Evolutionary conservation across 495 filamentous ascomycete species (phyloP).

Genomic region (Friedmanniomyces simplex): DNA sequence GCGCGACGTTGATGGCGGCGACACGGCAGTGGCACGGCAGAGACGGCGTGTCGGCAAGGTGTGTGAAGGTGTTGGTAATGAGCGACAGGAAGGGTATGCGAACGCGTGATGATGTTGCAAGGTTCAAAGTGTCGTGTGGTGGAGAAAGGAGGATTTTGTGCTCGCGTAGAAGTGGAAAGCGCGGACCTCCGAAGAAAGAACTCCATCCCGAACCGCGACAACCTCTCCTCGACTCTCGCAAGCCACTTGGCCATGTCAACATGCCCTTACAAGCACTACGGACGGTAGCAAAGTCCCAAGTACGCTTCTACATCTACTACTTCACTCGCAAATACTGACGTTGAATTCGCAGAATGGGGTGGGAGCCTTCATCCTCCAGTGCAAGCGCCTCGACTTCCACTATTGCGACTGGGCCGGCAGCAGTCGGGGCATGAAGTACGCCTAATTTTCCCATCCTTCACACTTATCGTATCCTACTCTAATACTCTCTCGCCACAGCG

Average conservation of each 20-base stretch:
- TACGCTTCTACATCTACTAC: constrained; percentile 28
- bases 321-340: neutral
- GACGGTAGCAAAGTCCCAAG: constrained; percentile 50
- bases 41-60: neutral
- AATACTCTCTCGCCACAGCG: constrained; percentile 38
- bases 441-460: constrained; percentile 7
- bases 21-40: too few relatives aligned
- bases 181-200: neutral
- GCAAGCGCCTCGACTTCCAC: constrained; percentile 87
- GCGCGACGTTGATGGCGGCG: neutral
- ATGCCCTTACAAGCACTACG: constrained; percentile 61
- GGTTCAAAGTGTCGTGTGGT: neutral
- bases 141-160: neutral
- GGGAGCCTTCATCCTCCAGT: constrained; percentile 93
- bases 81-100: neutral
- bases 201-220: neutral
- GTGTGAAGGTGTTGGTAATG: neutral
- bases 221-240: neutral
- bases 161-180: neutral
- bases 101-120: neutral
- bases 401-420: constrained; percentile 93
- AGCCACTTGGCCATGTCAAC: constrained; percentile 22
- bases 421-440: constrained; percentile 89
- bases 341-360: constrained; percentile 67
- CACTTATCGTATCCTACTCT: neutral